Evolutionary conservation across 305 asterid species (phyloP).

Genomic region (Fraxinus baroniana): DNA sequence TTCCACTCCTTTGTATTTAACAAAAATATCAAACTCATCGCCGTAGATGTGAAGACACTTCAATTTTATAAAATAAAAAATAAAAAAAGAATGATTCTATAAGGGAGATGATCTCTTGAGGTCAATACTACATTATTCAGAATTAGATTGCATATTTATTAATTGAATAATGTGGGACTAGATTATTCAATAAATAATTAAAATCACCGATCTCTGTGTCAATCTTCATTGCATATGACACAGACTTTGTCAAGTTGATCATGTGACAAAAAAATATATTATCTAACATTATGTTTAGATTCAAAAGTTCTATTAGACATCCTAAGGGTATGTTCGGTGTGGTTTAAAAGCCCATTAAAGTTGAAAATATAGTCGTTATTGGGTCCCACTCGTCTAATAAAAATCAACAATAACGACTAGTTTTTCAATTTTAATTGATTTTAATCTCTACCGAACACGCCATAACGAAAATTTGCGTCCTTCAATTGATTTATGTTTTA

Average conservation of each 20-base stretch:
- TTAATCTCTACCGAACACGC: too few relatives aligned
- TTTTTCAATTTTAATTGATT: too few relatives aligned
- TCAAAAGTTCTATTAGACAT: background rate
- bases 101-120: background rate
- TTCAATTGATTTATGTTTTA: background rate
- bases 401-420: too few relatives aligned
- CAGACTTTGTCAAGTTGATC: background rate
- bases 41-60: slow-evolving; percentile 21
- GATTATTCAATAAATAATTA: too few relatives aligned
- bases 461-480: background rate
- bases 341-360: too few relatives aligned
- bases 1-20: slow-evolving; percentile 20
- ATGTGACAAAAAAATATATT: too few relatives aligned
- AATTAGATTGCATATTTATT: background rate
- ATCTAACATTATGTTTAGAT: background rate
- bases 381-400: too few relatives aligned
- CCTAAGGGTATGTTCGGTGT: too few relatives aligned
- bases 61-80: background rate
- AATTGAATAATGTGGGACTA: background rate
- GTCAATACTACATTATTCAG: background rate
- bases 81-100: background rate
- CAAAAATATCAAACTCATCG: background rate
- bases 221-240: background rate
- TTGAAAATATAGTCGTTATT: too few relatives aligned
- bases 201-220: background rate